Evolutionary conservation across 2,329 filamentous ascomycete species (phyloP).

Genomic region (Colletotrichum australisinense): DNA sequence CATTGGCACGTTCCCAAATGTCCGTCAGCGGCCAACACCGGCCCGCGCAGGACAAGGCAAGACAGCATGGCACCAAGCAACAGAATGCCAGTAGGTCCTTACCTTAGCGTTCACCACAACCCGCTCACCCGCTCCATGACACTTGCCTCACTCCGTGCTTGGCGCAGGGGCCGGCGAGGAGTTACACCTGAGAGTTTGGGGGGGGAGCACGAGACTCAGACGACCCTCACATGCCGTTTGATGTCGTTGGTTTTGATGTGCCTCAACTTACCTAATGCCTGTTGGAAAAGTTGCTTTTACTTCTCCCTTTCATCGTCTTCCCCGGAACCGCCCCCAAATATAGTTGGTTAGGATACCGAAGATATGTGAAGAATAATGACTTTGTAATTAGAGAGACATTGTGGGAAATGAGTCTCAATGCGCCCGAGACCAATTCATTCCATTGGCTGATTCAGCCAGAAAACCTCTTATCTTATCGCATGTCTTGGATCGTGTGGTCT

Average conservation of each 20-base stretch:
- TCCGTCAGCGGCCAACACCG: conserved; percentile 2
- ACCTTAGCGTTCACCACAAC: background rate
- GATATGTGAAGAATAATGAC: background rate
- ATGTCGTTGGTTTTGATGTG: background rate
- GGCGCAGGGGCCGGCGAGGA: background rate
- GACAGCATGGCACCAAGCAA: background rate
- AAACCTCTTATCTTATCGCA: background rate
- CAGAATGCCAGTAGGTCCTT: background rate
- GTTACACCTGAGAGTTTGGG: background rate
- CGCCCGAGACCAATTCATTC: background rate
- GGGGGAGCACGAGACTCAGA: background rate
- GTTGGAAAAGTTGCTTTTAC: background rate
- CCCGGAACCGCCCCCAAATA: background rate
- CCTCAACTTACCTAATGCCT: background rate
- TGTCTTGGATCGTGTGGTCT: background rate
- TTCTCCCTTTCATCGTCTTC: background rate
- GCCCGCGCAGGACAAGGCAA: background rate
- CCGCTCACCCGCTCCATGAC: background rate
- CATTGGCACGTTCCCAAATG: conserved; percentile 12
- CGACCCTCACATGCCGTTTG: background rate
- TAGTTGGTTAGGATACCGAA: no score
- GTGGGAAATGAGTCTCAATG: background rate
- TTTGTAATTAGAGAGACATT: background rate
- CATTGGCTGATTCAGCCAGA: background rate
- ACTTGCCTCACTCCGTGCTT: conserved; percentile 14